phyloP scores from a whole-genome alignment of 371 early-diverging fungal genomes.

The Mucor circinelloides region DNA sequence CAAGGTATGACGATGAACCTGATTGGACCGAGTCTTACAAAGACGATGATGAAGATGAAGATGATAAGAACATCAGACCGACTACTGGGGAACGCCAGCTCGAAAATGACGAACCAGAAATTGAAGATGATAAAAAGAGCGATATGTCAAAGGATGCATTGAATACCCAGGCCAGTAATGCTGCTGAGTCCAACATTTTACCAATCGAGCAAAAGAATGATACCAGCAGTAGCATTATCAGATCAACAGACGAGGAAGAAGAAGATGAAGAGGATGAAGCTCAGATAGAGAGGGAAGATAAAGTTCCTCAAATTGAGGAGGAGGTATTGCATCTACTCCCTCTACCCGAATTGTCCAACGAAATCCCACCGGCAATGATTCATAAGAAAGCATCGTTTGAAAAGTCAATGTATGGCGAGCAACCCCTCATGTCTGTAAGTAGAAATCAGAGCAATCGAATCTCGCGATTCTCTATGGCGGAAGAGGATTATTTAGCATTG shows the following conservation, averaged over 20 bases:
- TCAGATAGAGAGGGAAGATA: neutral
- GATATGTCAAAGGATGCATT: neutral
- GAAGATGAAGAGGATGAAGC: too few relatives aligned
- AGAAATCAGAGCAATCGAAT: neutral
- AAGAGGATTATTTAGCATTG: slow-evolving; percentile 7
- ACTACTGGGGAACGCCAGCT: neutral
- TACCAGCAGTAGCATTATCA: neutral
- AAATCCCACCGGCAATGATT: slow-evolving; percentile 18
- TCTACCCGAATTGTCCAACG: slow-evolving; percentile 16
- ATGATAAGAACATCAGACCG: neutral
- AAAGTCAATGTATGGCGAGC: slow-evolving; percentile 18
- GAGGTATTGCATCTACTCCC: slow-evolving; percentile 17
- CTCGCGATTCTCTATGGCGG: slow-evolving; percentile 11
- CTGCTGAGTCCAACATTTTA: neutral
- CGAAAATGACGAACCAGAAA: neutral
- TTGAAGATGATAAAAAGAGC: neutral
- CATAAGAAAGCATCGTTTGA: slow-evolving; percentile 13
- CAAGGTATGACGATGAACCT: slow-evolving; percentile 23
- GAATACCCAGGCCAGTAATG: neutral
- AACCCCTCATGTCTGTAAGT: slow-evolving; percentile 4
- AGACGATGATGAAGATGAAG: slow-evolving; percentile 7
- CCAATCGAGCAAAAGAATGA: neutral
- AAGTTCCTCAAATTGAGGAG: slow-evolving; percentile 19
- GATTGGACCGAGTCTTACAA: slow-evolving; percentile 29
- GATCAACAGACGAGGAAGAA: neutral